Evolutionary conservation across 148 eudicot genomes (phyloP).

Genomic region (Oxyria digyna): DNA sequence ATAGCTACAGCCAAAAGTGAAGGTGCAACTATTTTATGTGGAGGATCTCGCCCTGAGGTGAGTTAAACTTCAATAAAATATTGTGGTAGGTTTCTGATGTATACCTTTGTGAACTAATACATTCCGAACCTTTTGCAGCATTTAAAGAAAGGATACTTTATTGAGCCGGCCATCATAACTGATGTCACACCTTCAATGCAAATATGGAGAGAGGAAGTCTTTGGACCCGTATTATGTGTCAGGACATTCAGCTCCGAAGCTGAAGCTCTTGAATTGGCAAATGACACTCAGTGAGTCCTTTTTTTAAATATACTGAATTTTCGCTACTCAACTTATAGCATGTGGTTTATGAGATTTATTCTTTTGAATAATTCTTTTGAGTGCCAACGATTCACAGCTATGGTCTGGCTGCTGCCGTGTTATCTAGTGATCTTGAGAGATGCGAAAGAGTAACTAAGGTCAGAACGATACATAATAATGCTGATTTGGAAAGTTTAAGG

Average conservation of each 20-base stretch:
- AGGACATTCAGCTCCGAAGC: slow-evolving; percentile 87
- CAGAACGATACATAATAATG: slow-evolving; percentile 10
- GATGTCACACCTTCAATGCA: slow-evolving; percentile 86
- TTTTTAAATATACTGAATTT: neutral
- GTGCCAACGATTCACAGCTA: slow-evolving; percentile 27
- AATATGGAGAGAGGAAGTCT: slow-evolving; percentile 99
- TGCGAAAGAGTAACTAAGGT: slow-evolving; percentile 91
- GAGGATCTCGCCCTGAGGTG: slow-evolving; percentile 93
- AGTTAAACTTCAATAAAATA: neutral
- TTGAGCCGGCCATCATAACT: slow-evolving; percentile 72
- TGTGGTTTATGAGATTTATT: neutral
- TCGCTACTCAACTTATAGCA: neutral
- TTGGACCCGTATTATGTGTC: slow-evolving; percentile 92
- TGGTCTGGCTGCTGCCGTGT: slow-evolving; percentile 85
- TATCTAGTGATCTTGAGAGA: slow-evolving; percentile 79
- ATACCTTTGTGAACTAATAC: neutral
- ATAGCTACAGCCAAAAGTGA: slow-evolving; percentile 82
- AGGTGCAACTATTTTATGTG: slow-evolving; percentile 85
- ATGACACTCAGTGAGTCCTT: slow-evolving; percentile 71
- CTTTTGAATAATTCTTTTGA: neutral
- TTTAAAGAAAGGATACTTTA: slow-evolving; percentile 66
- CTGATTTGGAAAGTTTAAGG: neutral
- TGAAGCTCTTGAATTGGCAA: slow-evolving; percentile 95
- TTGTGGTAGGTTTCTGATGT: neutral
- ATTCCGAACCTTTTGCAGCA: slow-evolving; percentile 32